Evolutionary conservation across 106 monocot genomes (phyloP), one percentile per base, ranked within the genome.

Genomic region (Triglochin maritima): DNA sequence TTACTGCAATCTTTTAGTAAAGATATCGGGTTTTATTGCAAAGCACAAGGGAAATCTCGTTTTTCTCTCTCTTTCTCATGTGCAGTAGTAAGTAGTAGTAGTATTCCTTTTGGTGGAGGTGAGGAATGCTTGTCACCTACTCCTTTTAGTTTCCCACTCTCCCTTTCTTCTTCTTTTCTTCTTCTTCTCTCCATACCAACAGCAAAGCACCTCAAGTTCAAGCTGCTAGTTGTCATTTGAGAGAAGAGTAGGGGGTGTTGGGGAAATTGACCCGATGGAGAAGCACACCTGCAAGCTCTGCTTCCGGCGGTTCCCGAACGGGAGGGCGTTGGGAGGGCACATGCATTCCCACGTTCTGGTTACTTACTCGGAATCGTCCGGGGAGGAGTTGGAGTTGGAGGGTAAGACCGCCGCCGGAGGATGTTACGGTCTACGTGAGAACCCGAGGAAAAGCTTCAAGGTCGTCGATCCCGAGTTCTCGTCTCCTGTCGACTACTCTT

Each of bases 261-360:
- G 5, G 3, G 65, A 3, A 65, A 50, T 3, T 49, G 65, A 47
- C 9, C 4, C 41, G 5, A 66, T 66, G 66, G 66, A 66, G 51
- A 52, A 66, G 51, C 77, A 64, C 70, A 70, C 64, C 44, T 69
- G 70, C 77, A 77, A 70, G 70, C 49, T 77, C 64, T 70, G 77
- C 69, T 70, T 47, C 70, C 64, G 77, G 29, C 56, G 62, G 4
- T 69, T 70, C 70, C 17, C 70, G 44, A 70, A 66, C 47, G 71
- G 77, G 15, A 29, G 77, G 5, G 77, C 71, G 2, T 46, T 78
- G 41, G 77, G 77, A 4, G 71, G 77, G 3, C 77, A 77, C 77
- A 77, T 77, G 77, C 59, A 70, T 5, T 77, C 77, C 15, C 77
- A 77, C 48, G 64, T 62, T 10, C 9, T 41, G 12, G 3, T 29